phyloP scores from a whole-genome alignment of 345 rosid species.

The Microcos paniculata region DNA sequence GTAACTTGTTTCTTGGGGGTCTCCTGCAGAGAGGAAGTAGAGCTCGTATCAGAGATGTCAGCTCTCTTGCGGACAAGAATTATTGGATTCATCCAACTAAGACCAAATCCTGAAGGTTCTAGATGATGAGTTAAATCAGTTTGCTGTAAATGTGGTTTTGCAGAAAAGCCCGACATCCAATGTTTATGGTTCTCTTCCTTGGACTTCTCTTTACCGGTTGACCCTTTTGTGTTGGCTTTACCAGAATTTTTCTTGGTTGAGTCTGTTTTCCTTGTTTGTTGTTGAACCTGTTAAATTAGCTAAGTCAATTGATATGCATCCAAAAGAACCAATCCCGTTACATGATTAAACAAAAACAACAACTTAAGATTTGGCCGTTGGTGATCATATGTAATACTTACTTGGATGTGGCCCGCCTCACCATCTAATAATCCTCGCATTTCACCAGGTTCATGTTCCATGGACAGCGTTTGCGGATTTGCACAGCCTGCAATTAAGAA shows the following conservation, averaged over 20 bases:
- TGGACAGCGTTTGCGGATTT: conserved; percentile 50
- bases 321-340: not conserved
- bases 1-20: not conserved
- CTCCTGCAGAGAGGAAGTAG: conserved; percentile 16
- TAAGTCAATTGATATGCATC: not conserved
- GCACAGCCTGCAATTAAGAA: conserved; percentile 36
- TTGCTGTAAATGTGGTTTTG: conserved; percentile 22
- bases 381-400: not conserved
- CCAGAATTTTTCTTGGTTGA: conserved; percentile 13
- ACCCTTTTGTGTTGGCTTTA: conserved; percentile 17
- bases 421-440: conserved; percentile 26
- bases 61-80: conserved; percentile 38
- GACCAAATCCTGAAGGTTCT: conserved; percentile 24
- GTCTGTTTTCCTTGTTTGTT: not conserved
- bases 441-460: conserved; percentile 33
- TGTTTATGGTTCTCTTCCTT: conserved; percentile 16
- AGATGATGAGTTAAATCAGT: conserved; percentile 25
- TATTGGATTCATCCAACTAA: conserved; percentile 42
- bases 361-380: not conserved
- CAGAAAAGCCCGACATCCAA: conserved; percentile 21
- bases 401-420: conserved; percentile 30
- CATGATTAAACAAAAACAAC: not conserved
- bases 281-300: conserved; percentile 24
- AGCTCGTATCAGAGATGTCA: conserved; percentile 13
- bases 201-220: conserved; percentile 25